Conservation (phyloP, 495 filamentous ascomycete species). For the Neurospora sp. region DNA sequence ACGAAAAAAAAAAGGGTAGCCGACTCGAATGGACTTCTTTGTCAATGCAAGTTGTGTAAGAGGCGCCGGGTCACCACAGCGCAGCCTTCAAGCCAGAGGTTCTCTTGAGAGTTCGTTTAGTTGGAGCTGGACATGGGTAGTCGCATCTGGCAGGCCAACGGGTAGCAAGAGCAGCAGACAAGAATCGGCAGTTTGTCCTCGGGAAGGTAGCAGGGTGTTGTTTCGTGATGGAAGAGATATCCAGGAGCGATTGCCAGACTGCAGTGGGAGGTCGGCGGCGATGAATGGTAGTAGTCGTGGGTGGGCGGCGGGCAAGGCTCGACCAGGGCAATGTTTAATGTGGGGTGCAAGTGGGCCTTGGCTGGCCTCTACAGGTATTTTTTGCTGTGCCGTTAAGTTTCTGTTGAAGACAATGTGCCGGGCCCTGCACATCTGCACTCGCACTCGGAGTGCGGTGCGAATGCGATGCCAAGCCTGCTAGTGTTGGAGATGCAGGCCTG, state of each 20-base stretch:
- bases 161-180: constrained; percentile 5
- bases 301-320: background rate
- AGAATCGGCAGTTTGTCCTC: background rate
- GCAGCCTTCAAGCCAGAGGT: background rate
- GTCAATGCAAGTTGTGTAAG: background rate
- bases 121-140: constrained; percentile 1
- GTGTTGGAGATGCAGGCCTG: background rate
- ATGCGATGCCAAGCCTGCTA: background rate
- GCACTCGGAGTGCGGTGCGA: background rate
- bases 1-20: background rate
- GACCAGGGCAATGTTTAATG: background rate
- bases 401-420: background rate
- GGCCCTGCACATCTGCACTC: background rate
- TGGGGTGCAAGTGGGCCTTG: background rate
- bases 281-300: background rate
- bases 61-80: constrained; percentile 1
- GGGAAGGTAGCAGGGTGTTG: background rate
- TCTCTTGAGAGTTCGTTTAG: constrained; percentile 1
- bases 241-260: background rate
- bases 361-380: background rate
- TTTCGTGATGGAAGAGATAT: background rate
- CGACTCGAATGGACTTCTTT: background rate
- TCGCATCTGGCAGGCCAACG: constrained; percentile 3
- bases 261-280: background rate
- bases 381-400: background rate